These are phyloP conservation scores for Xylaria digitata DNA, from an alignment of 2,329 filamentous ascomycete genomes.

Conservation along the genomic window DNA sequence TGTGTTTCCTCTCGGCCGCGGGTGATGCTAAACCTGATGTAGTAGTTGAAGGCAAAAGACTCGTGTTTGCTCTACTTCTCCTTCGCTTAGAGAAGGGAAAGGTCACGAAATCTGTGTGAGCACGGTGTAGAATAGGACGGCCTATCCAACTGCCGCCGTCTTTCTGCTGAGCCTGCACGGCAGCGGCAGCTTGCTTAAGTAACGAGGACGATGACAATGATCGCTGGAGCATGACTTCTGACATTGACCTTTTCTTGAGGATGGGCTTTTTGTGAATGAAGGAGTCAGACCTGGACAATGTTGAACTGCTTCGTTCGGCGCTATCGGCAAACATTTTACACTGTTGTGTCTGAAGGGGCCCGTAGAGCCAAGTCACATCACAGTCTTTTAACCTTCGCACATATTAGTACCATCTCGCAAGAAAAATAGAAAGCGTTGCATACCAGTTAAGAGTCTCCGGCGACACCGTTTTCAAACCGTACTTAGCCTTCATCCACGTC, in stretches of 20 bases:
- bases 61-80: conserved; percentile 71
- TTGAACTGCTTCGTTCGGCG: conserved; percentile 55
- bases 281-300: conserved; percentile 67
- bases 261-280: conserved; percentile 89
- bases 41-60: conserved; percentile 72
- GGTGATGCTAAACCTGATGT: conserved; percentile 77
- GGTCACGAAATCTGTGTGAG: conserved; percentile 75
- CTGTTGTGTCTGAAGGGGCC: conserved; percentile 82
- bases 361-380: conserved; percentile 97
- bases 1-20: conserved; percentile 79
- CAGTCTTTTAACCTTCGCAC: conserved; percentile 87
- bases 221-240: conserved; percentile 90
- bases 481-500: conserved; percentile 94
- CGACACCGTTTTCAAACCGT: conserved; percentile 85
- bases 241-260: conserved; percentile 95
- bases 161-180: conserved; percentile 83
- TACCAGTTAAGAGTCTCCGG: conserved; percentile 95
- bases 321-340: conserved; percentile 63
- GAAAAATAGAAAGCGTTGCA: conserved; percentile 49
- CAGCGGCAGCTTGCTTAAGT: conserved; percentile 87
- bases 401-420: conserved; percentile 10
- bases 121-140: conserved; percentile 68
- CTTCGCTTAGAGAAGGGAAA: conserved; percentile 72
- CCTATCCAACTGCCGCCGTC: conserved; percentile 60
- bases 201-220: conserved; percentile 90